A percentile compares a stretch with the other conserved stretches of the same genome.
These are phyloP conservation scores for Porodaedalea pini DNA, from an alignment of 1,284 basidiomycete species.

Conservation along the genomic window DNA sequence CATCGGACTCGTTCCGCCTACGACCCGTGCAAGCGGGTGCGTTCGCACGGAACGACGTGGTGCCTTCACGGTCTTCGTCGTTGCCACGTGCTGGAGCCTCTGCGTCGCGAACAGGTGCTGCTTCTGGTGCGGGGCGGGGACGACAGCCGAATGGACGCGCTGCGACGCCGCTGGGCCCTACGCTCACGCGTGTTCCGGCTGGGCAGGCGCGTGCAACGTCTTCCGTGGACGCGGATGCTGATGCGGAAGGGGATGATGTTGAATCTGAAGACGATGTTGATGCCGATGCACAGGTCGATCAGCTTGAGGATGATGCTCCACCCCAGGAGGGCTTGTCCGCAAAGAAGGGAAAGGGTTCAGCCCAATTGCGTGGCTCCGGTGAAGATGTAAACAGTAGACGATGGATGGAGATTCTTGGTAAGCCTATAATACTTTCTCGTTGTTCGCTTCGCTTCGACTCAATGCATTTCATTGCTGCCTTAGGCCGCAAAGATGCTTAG, in stretches of 20 bases:
- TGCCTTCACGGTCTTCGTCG: not conserved
- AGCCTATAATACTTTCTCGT: not conserved
- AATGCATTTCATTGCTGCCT: not conserved
- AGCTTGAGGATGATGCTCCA: not conserved
- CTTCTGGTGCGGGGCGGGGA: not conserved
- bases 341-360: not conserved
- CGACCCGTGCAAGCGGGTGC: not conserved
- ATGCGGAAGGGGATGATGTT: conserved; percentile 3
- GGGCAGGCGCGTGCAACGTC: not conserved
- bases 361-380: not conserved
- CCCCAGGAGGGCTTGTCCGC: not conserved
- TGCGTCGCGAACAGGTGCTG: not conserved
- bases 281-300: not conserved
- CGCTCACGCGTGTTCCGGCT: not conserved
- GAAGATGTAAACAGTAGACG: conserved; percentile 6
- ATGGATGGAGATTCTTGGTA: conserved; percentile 13
- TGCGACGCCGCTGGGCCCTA: not conserved
- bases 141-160: not conserved
- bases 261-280: conserved; percentile 9
- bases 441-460: not conserved
- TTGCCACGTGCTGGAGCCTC: not conserved
- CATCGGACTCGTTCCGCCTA: conserved; percentile 1
- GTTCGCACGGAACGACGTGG: not conserved
- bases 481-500: conserved; percentile 1
- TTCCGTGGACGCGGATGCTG: not conserved